phyloP scores from a whole-genome alignment of 345 rosid genomes.

The Carallia brachiata region DNA sequence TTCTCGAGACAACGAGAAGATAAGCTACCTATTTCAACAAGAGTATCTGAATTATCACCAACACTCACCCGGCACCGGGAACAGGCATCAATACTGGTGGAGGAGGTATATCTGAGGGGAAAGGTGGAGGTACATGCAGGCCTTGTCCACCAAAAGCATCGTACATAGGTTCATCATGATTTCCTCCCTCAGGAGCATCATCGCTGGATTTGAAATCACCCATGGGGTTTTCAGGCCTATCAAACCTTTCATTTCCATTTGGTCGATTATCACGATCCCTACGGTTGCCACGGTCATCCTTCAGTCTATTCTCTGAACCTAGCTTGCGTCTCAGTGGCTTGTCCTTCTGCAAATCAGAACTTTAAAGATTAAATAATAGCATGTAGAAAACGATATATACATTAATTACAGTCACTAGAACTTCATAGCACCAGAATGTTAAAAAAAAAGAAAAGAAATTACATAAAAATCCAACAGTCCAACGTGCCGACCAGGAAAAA shows the following conservation, averaged over 20 bases:
- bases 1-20: constrained; percentile 2
- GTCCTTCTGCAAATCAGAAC: constrained; percentile 55
- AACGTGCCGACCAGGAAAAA: not conserved
- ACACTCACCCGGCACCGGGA: constrained; percentile 97
- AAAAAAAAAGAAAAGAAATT: not conserved
- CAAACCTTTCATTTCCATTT: constrained; percentile 72
- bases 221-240: constrained; percentile 73
- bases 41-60: not conserved
- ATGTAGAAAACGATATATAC: not conserved
- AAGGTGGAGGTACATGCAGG: constrained; percentile 63
- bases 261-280: constrained; percentile 74
- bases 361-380: not conserved
- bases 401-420: not conserved
- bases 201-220: constrained; percentile 55
- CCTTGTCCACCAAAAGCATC: constrained; percentile 83
- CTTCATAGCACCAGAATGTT: not conserved
- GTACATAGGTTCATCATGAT: constrained; percentile 60
- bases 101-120: constrained; percentile 77
- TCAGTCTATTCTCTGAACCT: constrained; percentile 66
- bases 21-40: not conserved
- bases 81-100: constrained; percentile 99
- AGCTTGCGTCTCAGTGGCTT: constrained; percentile 65
- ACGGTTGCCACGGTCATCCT: constrained; percentile 79
- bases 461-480: not conserved
- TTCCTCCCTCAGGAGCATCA: constrained; percentile 67